phyloP scores from a whole-genome alignment of 2,329 filamentous ascomycete genomes.

The Nothopassalora personata region DNA sequence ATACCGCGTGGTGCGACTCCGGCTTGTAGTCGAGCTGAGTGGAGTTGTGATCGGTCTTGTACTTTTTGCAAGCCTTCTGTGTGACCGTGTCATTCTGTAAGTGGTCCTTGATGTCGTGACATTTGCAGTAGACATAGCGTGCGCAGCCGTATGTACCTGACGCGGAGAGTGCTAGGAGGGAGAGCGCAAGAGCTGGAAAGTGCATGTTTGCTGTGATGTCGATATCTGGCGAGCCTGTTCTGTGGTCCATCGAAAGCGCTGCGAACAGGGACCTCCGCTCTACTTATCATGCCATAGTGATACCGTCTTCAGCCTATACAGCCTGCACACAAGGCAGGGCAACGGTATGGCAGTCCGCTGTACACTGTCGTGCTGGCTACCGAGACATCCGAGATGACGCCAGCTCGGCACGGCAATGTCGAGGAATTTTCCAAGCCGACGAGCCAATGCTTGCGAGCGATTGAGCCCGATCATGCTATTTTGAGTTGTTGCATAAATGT shows the following conservation, averaged over 20 bases:
- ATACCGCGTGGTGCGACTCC: background rate
- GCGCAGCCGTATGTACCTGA: background rate
- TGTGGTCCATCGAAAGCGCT: background rate
- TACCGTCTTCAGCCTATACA: background rate
- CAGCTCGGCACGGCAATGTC: background rate
- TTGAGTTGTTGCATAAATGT: too few species aligned
- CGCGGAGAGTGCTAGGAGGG: background rate
- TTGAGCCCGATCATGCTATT: background rate
- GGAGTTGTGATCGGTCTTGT: background rate
- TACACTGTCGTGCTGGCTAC: background rate
- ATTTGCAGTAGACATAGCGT: background rate
- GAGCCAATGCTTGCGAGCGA: background rate
- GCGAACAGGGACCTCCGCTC: background rate
- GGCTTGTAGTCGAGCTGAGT: background rate
- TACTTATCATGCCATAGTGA: background rate
- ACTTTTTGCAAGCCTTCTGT: background rate
- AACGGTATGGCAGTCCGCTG: background rate
- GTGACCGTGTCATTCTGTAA: background rate
- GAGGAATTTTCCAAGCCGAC: background rate
- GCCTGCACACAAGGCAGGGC: background rate
- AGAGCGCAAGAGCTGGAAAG: background rate
- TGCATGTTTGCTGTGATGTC: background rate
- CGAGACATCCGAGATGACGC: background rate
- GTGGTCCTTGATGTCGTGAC: background rate
- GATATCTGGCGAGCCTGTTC: background rate